Conservation (phyloP, 1,284 basidiomycete genomes). For the Trichosporon asahii region DNA sequence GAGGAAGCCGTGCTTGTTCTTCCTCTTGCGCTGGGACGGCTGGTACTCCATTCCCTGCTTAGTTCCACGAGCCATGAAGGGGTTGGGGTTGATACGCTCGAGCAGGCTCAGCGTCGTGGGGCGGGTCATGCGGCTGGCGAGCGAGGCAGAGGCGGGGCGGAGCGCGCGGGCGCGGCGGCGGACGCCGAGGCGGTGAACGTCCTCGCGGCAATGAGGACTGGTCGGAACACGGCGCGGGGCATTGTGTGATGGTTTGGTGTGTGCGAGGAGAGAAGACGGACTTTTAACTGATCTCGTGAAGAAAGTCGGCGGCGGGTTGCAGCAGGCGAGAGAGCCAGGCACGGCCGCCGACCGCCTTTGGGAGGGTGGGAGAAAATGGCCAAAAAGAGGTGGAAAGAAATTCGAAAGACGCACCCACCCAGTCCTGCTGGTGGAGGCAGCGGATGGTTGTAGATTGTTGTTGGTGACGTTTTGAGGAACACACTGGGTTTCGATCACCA, state of each 20-base stretch:
- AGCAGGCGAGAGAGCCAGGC: not conserved
- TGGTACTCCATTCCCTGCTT: constrained; percentile 73
- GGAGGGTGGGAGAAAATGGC: constrained; percentile 23
- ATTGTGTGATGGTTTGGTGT: constrained; percentile 4
- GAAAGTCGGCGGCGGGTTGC: not conserved
- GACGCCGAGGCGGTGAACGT: constrained; percentile 10
- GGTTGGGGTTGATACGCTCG: constrained; percentile 15
- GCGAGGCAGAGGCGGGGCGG: constrained; percentile 10
- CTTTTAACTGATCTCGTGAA: constrained; percentile 13
- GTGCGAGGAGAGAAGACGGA: not conserved
- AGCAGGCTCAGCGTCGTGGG: constrained; percentile 15
- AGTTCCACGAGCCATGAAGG: constrained; percentile 27
- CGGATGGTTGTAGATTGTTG: not conserved
- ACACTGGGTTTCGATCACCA: not conserved
- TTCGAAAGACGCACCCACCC: not conserved
- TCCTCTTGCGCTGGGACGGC: constrained; percentile 80
- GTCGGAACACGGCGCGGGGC: constrained; percentile 17
- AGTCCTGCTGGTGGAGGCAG: not conserved
- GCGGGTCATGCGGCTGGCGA: constrained; percentile 13
- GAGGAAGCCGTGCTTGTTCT: constrained; percentile 83
- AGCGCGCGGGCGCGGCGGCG: not conserved
- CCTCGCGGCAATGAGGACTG: constrained; percentile 8
- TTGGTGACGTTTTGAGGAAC: constrained; percentile 3
- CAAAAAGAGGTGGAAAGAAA: constrained; percentile 15
- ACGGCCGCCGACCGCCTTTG: not conserved